Evolutionary conservation across 768 basidiomycete species (phyloP), one percentile per base, ranked within the genome.

Genomic region (Suillus bovinus): DNA sequence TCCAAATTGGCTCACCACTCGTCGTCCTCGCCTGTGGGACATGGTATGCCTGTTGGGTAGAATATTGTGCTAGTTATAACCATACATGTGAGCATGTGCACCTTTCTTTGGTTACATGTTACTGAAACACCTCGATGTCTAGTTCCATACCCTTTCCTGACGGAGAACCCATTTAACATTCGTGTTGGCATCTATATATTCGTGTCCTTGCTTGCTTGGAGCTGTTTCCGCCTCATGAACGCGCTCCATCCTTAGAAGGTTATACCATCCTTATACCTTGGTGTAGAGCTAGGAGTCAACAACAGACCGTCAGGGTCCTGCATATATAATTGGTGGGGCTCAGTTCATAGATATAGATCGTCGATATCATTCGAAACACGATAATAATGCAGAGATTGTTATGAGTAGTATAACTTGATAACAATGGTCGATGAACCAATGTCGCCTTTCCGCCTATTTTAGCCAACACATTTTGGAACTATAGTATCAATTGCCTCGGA

Each of bases 61-160:
- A 94, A 67, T 83, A 84, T 65, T 88, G 86, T 64, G 86, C 86
- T 0, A 74, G 69, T 8, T 80, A 77, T 71, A 92, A 91, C 63
- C 84, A 83, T 6, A 70, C 69, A 3, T 91, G 88, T 91, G 64
- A 74, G 86, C 81, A 14, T 20, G n/a, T 6, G 34, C 10, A 17
- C 13, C 1, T 31, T 60, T 20, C 29, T 50, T 14, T 56, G 42
- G 8, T 34, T 29, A 27, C 42, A 46, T 56, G 17, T 68, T 58
- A 36, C 54, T 61, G 36, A 64, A 33, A 36, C 49, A 41, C 24
- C 22, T 41, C 44, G 17, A 54, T 14, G 55, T 57, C 5, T 61
- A 90, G 90, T 93, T 77, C 90, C 92, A 31, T 94, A 94, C 74
- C 93, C 93, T 0, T 94, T 94, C 77, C 78, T 94, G 62, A 90